Base-by-base conservation (phyloP, 2,329 filamentous ascomycete genomes). In the Diaporthe batatas region DNA sequence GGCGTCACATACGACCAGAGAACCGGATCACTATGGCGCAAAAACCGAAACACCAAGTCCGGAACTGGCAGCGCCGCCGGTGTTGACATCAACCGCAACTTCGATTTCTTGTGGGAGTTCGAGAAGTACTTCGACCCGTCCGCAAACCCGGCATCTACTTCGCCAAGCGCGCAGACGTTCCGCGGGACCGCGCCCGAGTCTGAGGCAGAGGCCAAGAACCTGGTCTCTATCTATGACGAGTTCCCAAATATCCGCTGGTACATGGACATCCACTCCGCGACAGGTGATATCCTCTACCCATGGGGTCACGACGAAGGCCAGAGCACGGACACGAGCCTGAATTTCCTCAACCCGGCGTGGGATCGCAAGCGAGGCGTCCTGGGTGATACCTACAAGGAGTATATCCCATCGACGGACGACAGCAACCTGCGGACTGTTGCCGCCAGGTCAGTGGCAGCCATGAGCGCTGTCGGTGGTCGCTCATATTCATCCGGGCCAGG, bases 11-110 rank as follows among this genome's bases (percentile, higher is more conserved):
- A 62, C 36, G 57, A 62, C 6, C 57, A 62, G 21, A 16, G 14
- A 29, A 62, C 36, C 14, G 57, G 57, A 21, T 62, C 57, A 5
- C 57, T 62, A 3, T 62, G 57, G 57, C 57, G 57, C 23, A 62
- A 62, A 23, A 62, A 62, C 3, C 57, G 57, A 21, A 62, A 62
- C 57, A 62, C 57, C 57, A 42, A 42, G 36, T 62, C 57, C 23
- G 57, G 57, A 16, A 44, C 36, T 2, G 57, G 36, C 7, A 44
- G 2, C 6, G 36, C 57, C 0, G 57, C 57, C 23, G 57, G 57
- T 7, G 57, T 62, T 14, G 57, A 62, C 16, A 62, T 62, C 36
- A 62, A 62, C 57, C 57, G 57, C 36, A 62, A 62, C 1, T 44
- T 62, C 8, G 57, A 29, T 2, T 62, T 62, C 36, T 36, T 62